Conservation (phyloP, 495 filamentous ascomycete genomes). For the Xylaria curta region DNA sequence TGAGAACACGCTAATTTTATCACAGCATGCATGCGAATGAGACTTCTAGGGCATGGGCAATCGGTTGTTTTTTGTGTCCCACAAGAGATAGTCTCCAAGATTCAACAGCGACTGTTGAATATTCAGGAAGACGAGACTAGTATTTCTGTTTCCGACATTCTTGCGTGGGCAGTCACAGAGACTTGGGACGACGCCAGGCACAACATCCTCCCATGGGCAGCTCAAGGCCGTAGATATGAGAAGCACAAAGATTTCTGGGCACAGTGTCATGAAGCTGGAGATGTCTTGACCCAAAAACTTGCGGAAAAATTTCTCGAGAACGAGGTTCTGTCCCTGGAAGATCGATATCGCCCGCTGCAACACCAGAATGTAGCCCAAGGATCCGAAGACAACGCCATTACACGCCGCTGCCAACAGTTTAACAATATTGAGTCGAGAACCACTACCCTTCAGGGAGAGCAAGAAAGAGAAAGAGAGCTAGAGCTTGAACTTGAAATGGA, state of each 20-base stretch:
- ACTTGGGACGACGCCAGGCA: conserved; percentile 56
- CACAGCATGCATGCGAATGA: conserved; percentile 71
- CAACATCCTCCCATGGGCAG: conserved; percentile 64
- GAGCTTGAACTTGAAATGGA: conserved; percentile 69
- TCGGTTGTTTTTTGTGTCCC: conserved; percentile 65
- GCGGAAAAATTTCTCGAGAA: conserved; percentile 54
- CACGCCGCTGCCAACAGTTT: conserved; percentile 53
- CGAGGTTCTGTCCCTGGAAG: conserved; percentile 34
- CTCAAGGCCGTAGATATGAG: conserved; percentile 60
- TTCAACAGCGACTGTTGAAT: conserved; percentile 27
- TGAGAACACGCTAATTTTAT: background rate
- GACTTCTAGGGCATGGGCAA: conserved; percentile 65
- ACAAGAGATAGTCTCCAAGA: conserved; percentile 57
- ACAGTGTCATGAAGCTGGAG: conserved; percentile 3
- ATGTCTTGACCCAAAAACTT: conserved; percentile 35
- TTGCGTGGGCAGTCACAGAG: conserved; percentile 65
- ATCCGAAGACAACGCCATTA: conserved; percentile 40
- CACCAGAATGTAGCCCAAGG: background rate
- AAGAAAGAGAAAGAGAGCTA: conserved; percentile 75
- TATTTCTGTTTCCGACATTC: conserved; percentile 56
- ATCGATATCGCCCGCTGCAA: conserved; percentile 29
- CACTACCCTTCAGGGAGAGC: conserved; percentile 66
- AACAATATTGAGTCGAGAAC: conserved; percentile 38
- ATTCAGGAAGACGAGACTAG: background rate
- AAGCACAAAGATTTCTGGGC: conserved; percentile 42